Conservation (phyloP, 1,139 yeast genomes). For the Scheffersomyces titani region DNA sequence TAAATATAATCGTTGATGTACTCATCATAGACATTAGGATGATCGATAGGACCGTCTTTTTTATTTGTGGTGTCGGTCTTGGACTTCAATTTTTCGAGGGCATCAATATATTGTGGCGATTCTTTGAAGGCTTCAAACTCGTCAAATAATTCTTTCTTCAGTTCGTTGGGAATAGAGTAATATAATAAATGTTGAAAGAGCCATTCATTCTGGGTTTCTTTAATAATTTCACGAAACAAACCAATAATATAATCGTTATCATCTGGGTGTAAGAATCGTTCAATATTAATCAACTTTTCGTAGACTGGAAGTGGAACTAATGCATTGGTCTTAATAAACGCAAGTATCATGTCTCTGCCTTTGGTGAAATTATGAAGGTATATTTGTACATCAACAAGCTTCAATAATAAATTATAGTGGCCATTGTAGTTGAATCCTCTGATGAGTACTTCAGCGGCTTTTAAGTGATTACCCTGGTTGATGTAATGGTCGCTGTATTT, state of each 20-base stretch:
- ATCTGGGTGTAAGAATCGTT: slow-evolving; percentile 25
- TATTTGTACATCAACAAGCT: slow-evolving; percentile 43
- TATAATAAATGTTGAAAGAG: slow-evolving; percentile 14
- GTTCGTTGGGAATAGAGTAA: slow-evolving; percentile 6
- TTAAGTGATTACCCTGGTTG: slow-evolving; percentile 23
- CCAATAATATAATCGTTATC: slow-evolving; percentile 26
- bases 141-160: slow-evolving; percentile 10
- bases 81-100: slow-evolving; percentile 5
- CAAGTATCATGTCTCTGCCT: slow-evolving; percentile 39
- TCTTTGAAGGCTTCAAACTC: slow-evolving; percentile 11
- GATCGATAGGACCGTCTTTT: not conserved
- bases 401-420: slow-evolving; percentile 26
- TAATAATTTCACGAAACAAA: slow-evolving; percentile 25
- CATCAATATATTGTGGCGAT: slow-evolving; percentile 7
- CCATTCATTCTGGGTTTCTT: slow-evolving; percentile 25
- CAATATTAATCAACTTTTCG: slow-evolving; percentile 41
- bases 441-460: slow-evolving; percentile 39
- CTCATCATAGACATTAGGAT: slow-evolving; percentile 5
- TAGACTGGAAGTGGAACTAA: slow-evolving; percentile 35
- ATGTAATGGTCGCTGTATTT: slow-evolving; percentile 54
- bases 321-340: slow-evolving; percentile 25
- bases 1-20: slow-evolving; percentile 1
- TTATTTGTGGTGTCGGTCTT: not conserved
- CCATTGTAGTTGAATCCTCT: slow-evolving; percentile 31
- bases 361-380: slow-evolving; percentile 28